Base-by-base conservation (phyloP, 345 rosid species). In the Microthlaspi erraticum region DNA sequence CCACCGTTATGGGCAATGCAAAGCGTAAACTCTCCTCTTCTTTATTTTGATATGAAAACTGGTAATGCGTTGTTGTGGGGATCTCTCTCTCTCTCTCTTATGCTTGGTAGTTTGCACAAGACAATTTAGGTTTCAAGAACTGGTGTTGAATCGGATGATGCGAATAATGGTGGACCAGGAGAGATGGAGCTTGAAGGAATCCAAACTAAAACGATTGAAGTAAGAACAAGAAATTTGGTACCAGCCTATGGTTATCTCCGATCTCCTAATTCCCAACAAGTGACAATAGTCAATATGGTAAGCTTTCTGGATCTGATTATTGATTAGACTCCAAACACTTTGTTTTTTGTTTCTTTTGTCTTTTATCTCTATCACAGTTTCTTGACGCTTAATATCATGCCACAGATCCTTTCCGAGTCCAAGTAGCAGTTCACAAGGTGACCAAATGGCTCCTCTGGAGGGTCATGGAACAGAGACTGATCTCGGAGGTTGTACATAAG, bases 1-100 rank as follows among this genome's bases (percentile, higher is more conserved):
- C 89, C 82, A 39, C 94, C 86, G 11, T 71, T 87, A 75, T 90
- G 94, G 98, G 87, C 81, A 56, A 90, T 86, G 76, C 82, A 81
- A 14, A 80, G 83, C 86, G 97, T 93, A 87, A 65, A 71, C 17
- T 26, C 31, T 23, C 23, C 29, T 10, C 10, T 56, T n/a, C n/a
- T 46, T 10, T 33, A 17, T 8, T 38, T 10, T 7, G 32, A 71
- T 52, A 14, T 51, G 37, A 33, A 10, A 55, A 51, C n/a, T n/a
- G n/a, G 53, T 48, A 49, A 10, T 51, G 16, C 50, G 61, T 48
- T 42, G 26, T 54, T 54, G 33, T 58, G 71, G 20, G 41, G 29
- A 26, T 26, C 29, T 75, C 23, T 18, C n/a, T n/a, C n/a, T n/a
- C n/a, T n/a, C n/a, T n/a, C 16, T 58, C 62, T 66, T 7, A 74